Conservation (phyloP, 768 basidiomycete species). For the Termitomyces sp. region DNA sequence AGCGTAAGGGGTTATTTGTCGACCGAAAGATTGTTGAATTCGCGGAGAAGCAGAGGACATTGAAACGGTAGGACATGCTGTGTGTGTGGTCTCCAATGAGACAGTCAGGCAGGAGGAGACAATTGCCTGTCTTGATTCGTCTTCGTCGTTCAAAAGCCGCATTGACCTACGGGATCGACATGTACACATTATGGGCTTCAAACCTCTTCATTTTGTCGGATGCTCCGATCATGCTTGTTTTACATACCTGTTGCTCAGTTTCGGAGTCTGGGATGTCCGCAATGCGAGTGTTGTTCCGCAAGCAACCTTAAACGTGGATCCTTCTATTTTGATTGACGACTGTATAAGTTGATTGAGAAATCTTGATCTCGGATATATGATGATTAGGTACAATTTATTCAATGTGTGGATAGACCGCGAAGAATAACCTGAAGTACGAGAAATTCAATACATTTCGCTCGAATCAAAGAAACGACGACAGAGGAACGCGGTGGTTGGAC, state of each 20-base stretch:
- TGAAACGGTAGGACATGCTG: conserved; percentile 47
- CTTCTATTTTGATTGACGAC: background rate
- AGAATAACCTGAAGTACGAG: background rate
- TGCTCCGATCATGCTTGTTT: background rate
- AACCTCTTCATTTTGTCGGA: background rate
- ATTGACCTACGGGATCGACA: background rate
- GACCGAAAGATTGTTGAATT: conserved; percentile 93
- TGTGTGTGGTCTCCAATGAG: background rate
- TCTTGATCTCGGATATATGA: too few species aligned
- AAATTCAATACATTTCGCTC: background rate
- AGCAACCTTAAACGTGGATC: background rate
- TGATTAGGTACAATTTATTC: too few species aligned
- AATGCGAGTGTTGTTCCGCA: background rate
- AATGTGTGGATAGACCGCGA: background rate
- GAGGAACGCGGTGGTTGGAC: background rate
- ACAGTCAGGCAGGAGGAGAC: background rate
- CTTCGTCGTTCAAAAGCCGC: background rate
- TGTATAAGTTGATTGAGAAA: background rate
- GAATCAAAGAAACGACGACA: background rate
- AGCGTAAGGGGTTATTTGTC: conserved; percentile 93
- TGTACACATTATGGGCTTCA: background rate
- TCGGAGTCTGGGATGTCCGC: background rate
- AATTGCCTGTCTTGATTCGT: background rate
- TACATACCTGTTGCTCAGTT: background rate
- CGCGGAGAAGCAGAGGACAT: conserved; percentile 96